Evolutionary conservation across 1,284 basidiomycete species (phyloP), one percentile per base, ranked within the genome.

Genomic region (Boletus hoseneyae): DNA sequence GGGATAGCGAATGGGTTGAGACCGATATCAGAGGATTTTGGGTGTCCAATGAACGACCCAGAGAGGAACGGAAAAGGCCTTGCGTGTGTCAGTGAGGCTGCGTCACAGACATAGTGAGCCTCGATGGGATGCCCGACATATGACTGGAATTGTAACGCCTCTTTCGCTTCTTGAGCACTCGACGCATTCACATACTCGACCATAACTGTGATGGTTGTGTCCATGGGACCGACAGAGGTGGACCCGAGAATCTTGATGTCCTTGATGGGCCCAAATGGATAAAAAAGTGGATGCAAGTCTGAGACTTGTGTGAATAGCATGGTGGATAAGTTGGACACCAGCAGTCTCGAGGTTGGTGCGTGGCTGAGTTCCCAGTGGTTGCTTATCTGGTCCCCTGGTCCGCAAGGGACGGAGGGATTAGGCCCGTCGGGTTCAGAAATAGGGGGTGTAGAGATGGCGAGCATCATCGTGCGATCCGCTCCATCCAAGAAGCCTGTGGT

Each of bases 201-300:
- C 23, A 80, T 56, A 45, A 75, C 83, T 29, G 80, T 77, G 39
- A 78, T 72, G 36, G 72, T 76, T 47, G 70, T 70, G 43, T 66
- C 64, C 41, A 68, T 58, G 16, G 73, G 55, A 23, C 55, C 45
- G 16, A 69, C 67, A 43, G 73, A 67, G 27, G 58, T 52, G 23
- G 61, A 54, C 19, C 64, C 60, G 13, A 77, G 47, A 42, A 78
- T 65, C 47, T 72, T 70, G 42, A 89, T 73, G 47, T 76, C 76
- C 60, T 82, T 81, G 60, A 88, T 78, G 23, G 73, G 71, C 29
- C 86, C 86, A 60, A 85, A 89, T 18, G 86, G 86, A 63, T 74
- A 79, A 49, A 90, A 75, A 37, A 89, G 72, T n/a, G 87, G 85
- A 43, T 83, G 75, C 52, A 89, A 66, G 63, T 89, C 86, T 45